phyloP scores from a whole-genome alignment of 257 asterid genomes.

The Linderniella brevidens region DNA sequence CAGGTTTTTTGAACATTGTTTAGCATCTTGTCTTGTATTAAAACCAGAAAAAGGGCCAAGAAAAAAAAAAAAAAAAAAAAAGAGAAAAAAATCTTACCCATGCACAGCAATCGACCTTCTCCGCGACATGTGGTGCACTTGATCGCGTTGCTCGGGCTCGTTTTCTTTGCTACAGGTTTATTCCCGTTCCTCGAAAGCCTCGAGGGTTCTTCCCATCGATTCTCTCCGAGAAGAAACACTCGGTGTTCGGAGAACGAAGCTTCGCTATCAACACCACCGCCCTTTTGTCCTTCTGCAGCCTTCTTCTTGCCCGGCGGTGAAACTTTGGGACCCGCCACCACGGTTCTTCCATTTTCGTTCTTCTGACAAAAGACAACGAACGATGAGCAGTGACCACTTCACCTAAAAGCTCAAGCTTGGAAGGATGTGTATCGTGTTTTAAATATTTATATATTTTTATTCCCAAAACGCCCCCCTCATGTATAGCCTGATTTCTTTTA shows the following conservation, averaged over 20 bases:
- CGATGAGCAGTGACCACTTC: too few relatives aligned
- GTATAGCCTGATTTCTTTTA: too few relatives aligned
- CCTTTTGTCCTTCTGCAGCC: slow-evolving; percentile 16
- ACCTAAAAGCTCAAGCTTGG: too few relatives aligned
- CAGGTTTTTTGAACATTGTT: not conserved
- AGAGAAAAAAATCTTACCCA: slow-evolving; percentile 34
- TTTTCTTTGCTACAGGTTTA: slow-evolving; percentile 14
- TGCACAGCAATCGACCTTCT: slow-evolving; percentile 81
- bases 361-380: too few relatives aligned
- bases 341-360: too few relatives aligned
- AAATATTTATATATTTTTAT: too few relatives aligned
- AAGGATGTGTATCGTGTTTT: too few relatives aligned
- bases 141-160: slow-evolving; percentile 16
- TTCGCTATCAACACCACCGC: slow-evolving; percentile 14
- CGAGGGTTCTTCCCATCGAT: slow-evolving; percentile 93
- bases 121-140: slow-evolving; percentile 68
- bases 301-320: slow-evolving; percentile 24
- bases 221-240: slow-evolving; percentile 94
- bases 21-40: not conserved
- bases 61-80: not conserved
- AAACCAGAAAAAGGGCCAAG: not conserved
- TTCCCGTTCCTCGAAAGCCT: slow-evolving; percentile 38
- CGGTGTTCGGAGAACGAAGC: slow-evolving; percentile 16
- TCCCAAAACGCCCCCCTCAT: too few relatives aligned
- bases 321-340: too few relatives aligned